These are phyloP conservation scores for Globisporangium nodosum DNA, from an alignment of 352 stramenopile species.

Conservation along the genomic window DNA sequence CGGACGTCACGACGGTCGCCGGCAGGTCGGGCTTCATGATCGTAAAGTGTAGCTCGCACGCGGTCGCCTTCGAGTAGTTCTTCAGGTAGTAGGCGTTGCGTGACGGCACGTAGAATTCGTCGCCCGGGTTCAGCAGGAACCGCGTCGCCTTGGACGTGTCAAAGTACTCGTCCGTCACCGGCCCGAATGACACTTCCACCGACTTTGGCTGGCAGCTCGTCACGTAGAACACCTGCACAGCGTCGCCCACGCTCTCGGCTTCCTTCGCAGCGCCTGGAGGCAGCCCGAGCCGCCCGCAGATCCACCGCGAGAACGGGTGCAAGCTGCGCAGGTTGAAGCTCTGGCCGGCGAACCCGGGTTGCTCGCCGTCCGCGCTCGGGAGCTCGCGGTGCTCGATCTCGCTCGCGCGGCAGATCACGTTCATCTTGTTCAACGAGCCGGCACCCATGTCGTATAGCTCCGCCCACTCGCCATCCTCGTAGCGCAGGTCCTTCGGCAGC, in stretches of 20 bases:
- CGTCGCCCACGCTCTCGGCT: constrained; percentile 90
- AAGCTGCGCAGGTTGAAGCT: constrained; percentile 83
- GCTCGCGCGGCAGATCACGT: constrained; percentile 68
- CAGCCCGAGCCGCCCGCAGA: constrained; percentile 89
- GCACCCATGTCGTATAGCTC: constrained; percentile 58
- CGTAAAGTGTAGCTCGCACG: constrained; percentile 92
- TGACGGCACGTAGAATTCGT: constrained; percentile 96
- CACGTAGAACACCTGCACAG: constrained; percentile 94
- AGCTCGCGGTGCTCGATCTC: constrained; percentile 75
- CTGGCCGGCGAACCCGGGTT: constrained; percentile 71
- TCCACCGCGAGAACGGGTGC: constrained; percentile 75
- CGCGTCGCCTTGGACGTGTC: constrained; percentile 88
- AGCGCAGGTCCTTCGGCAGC: constrained; percentile 44
- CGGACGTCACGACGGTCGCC: constrained; percentile 2
- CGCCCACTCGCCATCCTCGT: constrained; percentile 66
- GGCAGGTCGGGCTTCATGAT: constrained; percentile 85
- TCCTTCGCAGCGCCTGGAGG: constrained; percentile 94
- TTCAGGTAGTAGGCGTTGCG: constrained; percentile 96
- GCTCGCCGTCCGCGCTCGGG: constrained; percentile 39
- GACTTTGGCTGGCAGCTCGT: constrained; percentile 79
- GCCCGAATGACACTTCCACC: constrained; percentile 68
- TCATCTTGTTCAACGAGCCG: constrained; percentile 63
- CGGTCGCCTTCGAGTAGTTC: constrained; percentile 89
- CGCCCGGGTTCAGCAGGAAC: constrained; percentile 90
- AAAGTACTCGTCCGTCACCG: constrained; percentile 77